These are phyloP conservation scores for Lachnellula cervina DNA, from an alignment of 2,329 filamentous ascomycete species.

Conservation along the genomic window DNA sequence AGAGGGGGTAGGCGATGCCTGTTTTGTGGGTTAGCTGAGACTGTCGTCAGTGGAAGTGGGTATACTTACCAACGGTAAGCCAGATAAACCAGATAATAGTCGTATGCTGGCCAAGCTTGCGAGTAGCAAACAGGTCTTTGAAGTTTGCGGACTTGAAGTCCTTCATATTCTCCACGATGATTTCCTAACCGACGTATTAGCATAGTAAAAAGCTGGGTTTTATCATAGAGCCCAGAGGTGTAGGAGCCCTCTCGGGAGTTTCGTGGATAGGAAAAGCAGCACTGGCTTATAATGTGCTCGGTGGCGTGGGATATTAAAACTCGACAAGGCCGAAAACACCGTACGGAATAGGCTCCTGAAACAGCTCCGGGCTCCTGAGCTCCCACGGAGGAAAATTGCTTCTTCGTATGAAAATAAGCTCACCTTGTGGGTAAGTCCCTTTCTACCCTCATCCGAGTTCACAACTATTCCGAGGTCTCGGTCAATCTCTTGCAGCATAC, in stretches of 20 bases:
- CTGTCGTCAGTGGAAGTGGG: neutral
- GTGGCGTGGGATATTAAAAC: no score
- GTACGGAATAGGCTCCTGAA: no score
- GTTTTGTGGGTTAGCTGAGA: neutral
- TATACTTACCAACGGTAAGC: slow-evolving; percentile 5
- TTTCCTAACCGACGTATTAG: neutral
- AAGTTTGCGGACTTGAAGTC: slow-evolving; percentile 11
- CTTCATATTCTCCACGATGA: slow-evolving; percentile 3
- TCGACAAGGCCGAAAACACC: no score
- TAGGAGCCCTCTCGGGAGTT: no score
- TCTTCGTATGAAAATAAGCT: no score
- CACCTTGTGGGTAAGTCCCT: neutral
- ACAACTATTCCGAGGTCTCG: slow-evolving; percentile 13
- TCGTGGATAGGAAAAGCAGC: no score
- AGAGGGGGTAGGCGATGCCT: slow-evolving; percentile 13
- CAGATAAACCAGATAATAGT: slow-evolving; percentile 8
- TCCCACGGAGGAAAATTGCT: no score
- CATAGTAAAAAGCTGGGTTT: no score
- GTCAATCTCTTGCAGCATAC: slow-evolving; percentile 44
- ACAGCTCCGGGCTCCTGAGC: no score
- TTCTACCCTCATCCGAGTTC: slow-evolving; percentile 2
- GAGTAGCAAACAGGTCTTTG: slow-evolving; percentile 6
- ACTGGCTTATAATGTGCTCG: no score
- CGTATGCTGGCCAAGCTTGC: slow-evolving; percentile 3
- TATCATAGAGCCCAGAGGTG: no score